Base-by-base conservation (phyloP, 805 yeast genomes). In the Candida broadrunensis region DNA sequence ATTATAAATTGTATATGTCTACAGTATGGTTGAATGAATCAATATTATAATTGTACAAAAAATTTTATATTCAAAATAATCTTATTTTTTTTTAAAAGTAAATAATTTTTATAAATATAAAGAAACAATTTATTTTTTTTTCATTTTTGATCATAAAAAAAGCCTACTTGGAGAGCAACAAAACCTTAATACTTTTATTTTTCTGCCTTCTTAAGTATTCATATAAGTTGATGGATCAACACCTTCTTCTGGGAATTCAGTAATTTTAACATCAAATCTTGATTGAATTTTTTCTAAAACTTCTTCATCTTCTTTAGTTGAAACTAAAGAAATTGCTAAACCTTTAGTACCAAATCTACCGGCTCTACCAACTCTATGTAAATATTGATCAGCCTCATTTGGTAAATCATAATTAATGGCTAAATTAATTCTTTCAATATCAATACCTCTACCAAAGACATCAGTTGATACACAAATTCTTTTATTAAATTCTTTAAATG, bases 321-420 rank as follows among this genome's bases (percentile, higher is more conserved):
- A 76, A 41, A 93, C 93, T 51, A 91, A 87, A 32, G 97, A 88
- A 44, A 93, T 78, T 39, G 97, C 95, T 57, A 93, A 81, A 74
- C 99, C 99, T 75, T 91, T 91, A 63, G 99, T 91, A 76, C 99
- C 99, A 59, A 91, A 91, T 80, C 99, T 90, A 73, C 99, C 99
- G 54, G 99, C 99, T 81, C 99, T 89, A 63, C 99, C 99, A 49
- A 91, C 99, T 76, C 99, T 88, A 77, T 91, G 99, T 65, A 91
- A 80, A 72, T 93, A 91, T 71, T 93, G 97, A 70, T 91, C 98
- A 50, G 98, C 96, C 73, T 90, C 97, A 51, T 70, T 75, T 55
- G 99, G 97, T 75, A 91, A 74, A 71, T 91, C 99, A 70, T 91
- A 91, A 77, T 91, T 93, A 76, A 91, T 89, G 47, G 99, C 99